Conservation (phyloP, 192 early-diverging fungal species). For the Linnemannia hyalina region DNA sequence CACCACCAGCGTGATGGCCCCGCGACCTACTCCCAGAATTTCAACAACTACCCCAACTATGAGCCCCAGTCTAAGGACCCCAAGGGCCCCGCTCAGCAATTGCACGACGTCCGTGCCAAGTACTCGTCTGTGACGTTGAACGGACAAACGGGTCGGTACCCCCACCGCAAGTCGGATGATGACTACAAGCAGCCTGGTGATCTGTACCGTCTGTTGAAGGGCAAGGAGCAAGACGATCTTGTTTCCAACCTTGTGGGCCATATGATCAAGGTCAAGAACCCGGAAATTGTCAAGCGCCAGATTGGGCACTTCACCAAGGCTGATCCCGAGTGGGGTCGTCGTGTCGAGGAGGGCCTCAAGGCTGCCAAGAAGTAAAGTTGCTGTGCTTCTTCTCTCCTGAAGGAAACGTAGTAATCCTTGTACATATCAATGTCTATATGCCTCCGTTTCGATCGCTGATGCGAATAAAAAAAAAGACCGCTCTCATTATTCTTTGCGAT, state of each 20-base stretch:
- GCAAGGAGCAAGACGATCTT: constrained; percentile 72
- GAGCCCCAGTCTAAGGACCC: constrained; percentile 76
- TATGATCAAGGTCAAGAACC: constrained; percentile 71
- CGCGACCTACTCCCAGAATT: constrained; percentile 68
- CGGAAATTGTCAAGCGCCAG: constrained; percentile 76
- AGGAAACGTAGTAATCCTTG: neutral
- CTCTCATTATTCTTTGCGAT: too few relatives aligned
- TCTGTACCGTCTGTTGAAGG: constrained; percentile 74
- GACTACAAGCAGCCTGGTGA: constrained; percentile 78
- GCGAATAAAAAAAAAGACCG: too few relatives aligned
- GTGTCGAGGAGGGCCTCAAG: constrained; percentile 68
- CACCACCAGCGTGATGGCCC: constrained; percentile 86
- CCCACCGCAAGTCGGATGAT: constrained; percentile 65
- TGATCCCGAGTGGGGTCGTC: constrained; percentile 78
- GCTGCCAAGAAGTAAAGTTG: neutral
- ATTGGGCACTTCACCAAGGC: constrained; percentile 80
- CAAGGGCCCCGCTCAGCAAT: constrained; percentile 65
- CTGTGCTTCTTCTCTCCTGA: neutral
- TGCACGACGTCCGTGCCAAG: constrained; percentile 66
- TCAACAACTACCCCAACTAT: constrained; percentile 79
- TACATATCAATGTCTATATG: too few relatives aligned
- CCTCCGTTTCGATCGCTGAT: too few relatives aligned
- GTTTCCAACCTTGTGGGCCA: constrained; percentile 73
- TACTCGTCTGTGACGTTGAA: constrained; percentile 58
- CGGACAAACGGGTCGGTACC: constrained; percentile 73